Evolutionary conservation across 768 basidiomycete genomes (phyloP), one percentile per base, ranked within the genome.

Genomic region (Boletus barrowsii): DNA sequence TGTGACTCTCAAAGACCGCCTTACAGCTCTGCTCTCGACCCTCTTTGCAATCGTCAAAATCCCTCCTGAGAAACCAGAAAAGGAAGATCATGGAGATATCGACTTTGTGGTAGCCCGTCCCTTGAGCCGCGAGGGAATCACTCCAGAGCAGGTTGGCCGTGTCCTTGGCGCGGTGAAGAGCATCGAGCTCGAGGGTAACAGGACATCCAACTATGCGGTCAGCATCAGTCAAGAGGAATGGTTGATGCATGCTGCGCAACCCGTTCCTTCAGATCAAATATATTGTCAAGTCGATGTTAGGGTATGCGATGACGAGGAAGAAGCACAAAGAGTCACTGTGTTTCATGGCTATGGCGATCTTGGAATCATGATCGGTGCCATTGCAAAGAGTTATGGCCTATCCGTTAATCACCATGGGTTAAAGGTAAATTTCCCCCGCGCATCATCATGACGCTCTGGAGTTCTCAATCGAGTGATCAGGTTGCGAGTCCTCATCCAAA

Each of bases 341-440:
- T 80, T 80, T 61, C 76, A 82, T 53, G 79, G 81, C 2, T 88
- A 87, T 60, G 88, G 88, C 10, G 88, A 88, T 60, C 73, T 88
- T 17, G 84, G 83, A 0, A 86, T 87, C 80, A 85, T 89, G 15
- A 67, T 89, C 45, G 79, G 82, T 10, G 65, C 84, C 14, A 66
- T 88, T 17, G 78, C 75, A 10, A 75, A 76, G 39, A 79, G 79
- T 49, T 69, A 70, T 44, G 83, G 85, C 3, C 59, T 89, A 3
- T 62, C 68, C 3, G 65, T 85, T 0, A 80, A 81, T 6, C 70
- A 68, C 22, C 75, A 80, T 41, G 88, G 87, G 0, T 65, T 89
- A 18, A 86, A 81, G 76, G 87, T 85, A 40, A 48, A 66, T 22
- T 15, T 42, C 15, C 49, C 26, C 13, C 32, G 8, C 32, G 29